Base-by-base conservation (phyloP, 1,284 basidiomycete species). In the Moesziomyces parantarcticus region DNA sequence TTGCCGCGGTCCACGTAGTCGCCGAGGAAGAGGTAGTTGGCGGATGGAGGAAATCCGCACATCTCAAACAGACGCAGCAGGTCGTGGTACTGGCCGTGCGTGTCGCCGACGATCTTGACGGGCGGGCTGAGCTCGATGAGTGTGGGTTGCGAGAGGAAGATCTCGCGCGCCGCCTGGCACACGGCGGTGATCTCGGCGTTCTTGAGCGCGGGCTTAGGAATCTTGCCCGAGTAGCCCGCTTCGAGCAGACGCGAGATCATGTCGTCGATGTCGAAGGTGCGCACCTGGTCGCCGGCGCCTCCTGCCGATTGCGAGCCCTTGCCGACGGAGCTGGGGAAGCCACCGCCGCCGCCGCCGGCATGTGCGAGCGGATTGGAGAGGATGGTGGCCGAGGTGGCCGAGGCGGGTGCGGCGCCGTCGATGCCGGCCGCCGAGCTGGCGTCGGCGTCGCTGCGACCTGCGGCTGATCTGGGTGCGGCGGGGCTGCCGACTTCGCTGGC, bases 1-100 rank as follows among this genome's bases (percentile, higher is more conserved):
- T 99, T 99, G 58, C 97, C 97, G 72, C 97, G 88, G 86, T 99
- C 97, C 76, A 99, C 97, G 80, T 99, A 99, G 86, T 99, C 96
- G 51, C 96, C 96, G 34, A 98, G 88, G 88, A 99, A 99, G 65
- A 99, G 91, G 85, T 99, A 99, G 85, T 99, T 99, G 71, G 95
- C 92, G 10, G 91, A 89, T 4, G 97, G 97, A 22, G 97, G 97
- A 85, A 98, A 99, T 14, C 97, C 97, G 81, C 97, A 98, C 95
- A 98, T 98, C 85, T 99, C 97, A 83, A 99, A 99, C 61, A 99
- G 87, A 56, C 97, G 91, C 78, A 99, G 96, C 80, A 99, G 89
- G 87, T 99, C 97, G 63, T 93, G 94, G 85, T 98, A 99, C 86
- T 97, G 95, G 5, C 97, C 97, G 84, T 99, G 97, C 4, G 98